Conservation (phyloP, 2,329 filamentous ascomycete species). For the Cladosporium sp. region DNA sequence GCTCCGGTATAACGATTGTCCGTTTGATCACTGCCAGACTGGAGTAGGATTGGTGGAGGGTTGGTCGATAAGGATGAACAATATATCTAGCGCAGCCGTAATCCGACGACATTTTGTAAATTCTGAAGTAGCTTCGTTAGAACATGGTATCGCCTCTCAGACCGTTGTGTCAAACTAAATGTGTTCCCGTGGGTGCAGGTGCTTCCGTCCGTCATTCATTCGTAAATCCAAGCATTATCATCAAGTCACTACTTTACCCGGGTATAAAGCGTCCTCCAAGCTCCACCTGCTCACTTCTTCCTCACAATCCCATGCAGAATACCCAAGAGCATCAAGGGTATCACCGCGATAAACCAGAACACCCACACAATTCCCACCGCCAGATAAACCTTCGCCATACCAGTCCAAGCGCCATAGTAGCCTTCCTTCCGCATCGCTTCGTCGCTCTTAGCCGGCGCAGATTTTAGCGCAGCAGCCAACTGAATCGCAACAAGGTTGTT, state of each 20-base stretch:
- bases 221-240: neutral
- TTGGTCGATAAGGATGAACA: too few relatives aligned
- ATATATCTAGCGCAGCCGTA: too few relatives aligned
- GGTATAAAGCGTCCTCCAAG: slow-evolving; percentile 10
- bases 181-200: neutral
- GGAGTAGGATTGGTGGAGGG: too few relatives aligned
- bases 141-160: too few relatives aligned
- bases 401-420: slow-evolving; percentile 31
- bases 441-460: slow-evolving; percentile 19
- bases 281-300: slow-evolving; percentile 95
- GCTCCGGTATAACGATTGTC: too few relatives aligned
- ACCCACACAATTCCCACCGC: slow-evolving; percentile 38
- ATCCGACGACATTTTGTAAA: too few relatives aligned
- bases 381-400: slow-evolving; percentile 32
- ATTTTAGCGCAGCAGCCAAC: slow-evolving; percentile 51
- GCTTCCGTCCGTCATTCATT: neutral
- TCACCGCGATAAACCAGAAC: slow-evolving; percentile 39
- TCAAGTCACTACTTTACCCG: neutral
- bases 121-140: too few relatives aligned
- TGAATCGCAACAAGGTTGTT: slow-evolving; percentile 69
- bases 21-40: too few relatives aligned
- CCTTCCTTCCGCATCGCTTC: slow-evolving; percentile 25
- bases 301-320: slow-evolving; percentile 55
- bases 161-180: neutral
- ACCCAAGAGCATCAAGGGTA: slow-evolving; percentile 36